A percentile compares a stretch with the other conserved stretches of the same genome.
These are phyloP conservation scores for Fraxinus excelsior DNA, from an alignment of 257 asterid genomes.

Conservation along the genomic window DNA sequence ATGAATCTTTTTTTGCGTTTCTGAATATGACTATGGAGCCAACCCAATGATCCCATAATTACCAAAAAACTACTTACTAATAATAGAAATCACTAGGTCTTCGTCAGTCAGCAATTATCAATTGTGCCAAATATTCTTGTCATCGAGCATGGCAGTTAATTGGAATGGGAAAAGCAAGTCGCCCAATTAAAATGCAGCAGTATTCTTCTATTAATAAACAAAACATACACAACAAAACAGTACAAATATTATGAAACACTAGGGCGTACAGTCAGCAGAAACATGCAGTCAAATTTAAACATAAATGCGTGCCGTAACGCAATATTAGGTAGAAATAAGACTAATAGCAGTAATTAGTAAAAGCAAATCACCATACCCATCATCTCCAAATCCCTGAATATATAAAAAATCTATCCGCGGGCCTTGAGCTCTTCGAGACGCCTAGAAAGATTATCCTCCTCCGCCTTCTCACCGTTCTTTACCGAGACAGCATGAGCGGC, in stretches of 20 bases:
- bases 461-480: conserved; percentile 67
- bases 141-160: not conserved
- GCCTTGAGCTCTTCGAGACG: conserved; percentile 98
- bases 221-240: not conserved
- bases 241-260: not conserved
- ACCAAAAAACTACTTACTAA: not conserved
- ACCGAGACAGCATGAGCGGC: conserved; percentile 70
- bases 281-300: not conserved
- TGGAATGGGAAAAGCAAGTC: not conserved
- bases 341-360: not conserved
- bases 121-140: not conserved
- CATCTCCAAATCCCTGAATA: conserved; percentile 5
- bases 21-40: not conserved
- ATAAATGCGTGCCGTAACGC: not conserved
- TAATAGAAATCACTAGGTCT: not conserved
- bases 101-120: not conserved
- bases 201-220: not conserved
- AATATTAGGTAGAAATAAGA: not conserved
- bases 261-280: not conserved
- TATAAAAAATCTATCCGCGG: conserved; percentile 59
- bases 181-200: not conserved
- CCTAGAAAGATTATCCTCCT: conserved; percentile 84
- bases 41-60: not conserved
- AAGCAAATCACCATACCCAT: not conserved
- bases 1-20: not conserved